phyloP scores from a whole-genome alignment of 305 asterid genomes.

The Ilex paraguariensis region DNA sequence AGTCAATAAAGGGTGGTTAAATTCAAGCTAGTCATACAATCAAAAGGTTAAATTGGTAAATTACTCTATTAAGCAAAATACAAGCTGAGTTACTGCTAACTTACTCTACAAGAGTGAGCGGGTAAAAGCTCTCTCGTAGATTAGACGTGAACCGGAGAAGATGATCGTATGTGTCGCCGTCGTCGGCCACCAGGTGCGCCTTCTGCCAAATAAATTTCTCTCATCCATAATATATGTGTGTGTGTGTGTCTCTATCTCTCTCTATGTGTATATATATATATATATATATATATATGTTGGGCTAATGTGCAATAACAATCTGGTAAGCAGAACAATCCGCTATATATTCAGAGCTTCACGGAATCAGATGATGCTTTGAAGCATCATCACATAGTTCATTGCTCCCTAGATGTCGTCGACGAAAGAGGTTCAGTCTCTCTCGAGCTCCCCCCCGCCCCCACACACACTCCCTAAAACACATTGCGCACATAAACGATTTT shows the following conservation, averaged over 20 bases:
- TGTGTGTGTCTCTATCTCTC: neutral
- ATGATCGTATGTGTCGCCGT: conserved; percentile 98
- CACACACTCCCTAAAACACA: no score
- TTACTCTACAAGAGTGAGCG: no score
- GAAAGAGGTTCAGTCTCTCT: conserved; percentile 52
- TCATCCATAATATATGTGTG: no score
- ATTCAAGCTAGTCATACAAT: no score
- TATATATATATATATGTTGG: no score
- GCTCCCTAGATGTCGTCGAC: conserved; percentile 95
- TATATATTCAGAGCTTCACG: conserved; percentile 90
- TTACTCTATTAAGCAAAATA: no score
- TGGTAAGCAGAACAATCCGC: conserved; percentile 76
- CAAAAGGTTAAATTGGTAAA: no score
- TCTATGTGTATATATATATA: neutral
- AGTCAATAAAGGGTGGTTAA: no score
- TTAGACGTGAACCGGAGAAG: conserved; percentile 1
- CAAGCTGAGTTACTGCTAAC: no score
- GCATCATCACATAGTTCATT: conserved; percentile 95
- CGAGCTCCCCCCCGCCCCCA: neutral
- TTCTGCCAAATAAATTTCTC: neutral
- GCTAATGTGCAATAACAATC: neutral
- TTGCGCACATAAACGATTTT: no score
- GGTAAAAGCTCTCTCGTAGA: no score
- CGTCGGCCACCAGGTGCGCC: conserved; percentile 97
- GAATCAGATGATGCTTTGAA: conserved; percentile 91